A percentile compares a stretch with the other conserved stretches of the same genome.
phyloP scores from a whole-genome alignment of 2,329 filamentous ascomycete genomes.

The Leptographium radiaticola region DNA sequence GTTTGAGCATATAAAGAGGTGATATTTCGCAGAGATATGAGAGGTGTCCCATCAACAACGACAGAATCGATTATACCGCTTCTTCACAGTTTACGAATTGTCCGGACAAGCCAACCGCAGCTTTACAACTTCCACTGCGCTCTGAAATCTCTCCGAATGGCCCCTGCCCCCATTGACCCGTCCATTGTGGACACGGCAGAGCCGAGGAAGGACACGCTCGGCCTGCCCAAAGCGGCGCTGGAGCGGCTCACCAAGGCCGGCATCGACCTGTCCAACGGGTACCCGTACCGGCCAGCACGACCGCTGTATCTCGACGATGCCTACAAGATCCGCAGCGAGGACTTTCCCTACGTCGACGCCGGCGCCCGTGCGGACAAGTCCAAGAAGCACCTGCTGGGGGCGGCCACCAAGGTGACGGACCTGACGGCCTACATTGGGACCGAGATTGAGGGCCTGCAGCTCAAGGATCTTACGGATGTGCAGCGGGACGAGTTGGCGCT shows the following conservation, averaged over 20 bases:
- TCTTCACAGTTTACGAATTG: not conserved
- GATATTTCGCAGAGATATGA: not conserved
- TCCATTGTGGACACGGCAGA: slow-evolving; percentile 49
- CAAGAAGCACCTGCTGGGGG: slow-evolving; percentile 46
- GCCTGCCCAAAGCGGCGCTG: slow-evolving; percentile 42
- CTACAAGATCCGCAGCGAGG: slow-evolving; percentile 47
- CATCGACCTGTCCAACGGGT: slow-evolving; percentile 56
- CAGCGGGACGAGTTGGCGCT: slow-evolving; percentile 50
- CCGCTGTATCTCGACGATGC: slow-evolving; percentile 60
- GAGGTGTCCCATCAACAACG: not conserved
- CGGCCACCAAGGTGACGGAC: slow-evolving; percentile 49
- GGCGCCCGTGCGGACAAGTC: slow-evolving; percentile 51
- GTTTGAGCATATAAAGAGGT: not conserved
- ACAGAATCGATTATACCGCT: not conserved
- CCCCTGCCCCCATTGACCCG: slow-evolving; percentile 45
- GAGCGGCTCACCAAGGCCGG: slow-evolving; percentile 53
- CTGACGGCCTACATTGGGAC: slow-evolving; percentile 51
- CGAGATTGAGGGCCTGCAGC: slow-evolving; percentile 49
- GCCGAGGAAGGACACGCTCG: slow-evolving; percentile 51
- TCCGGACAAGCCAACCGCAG: not conserved
- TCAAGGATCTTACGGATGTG: slow-evolving; percentile 45
- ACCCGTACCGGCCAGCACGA: slow-evolving; percentile 55
- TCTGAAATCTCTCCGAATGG: slow-evolving; percentile 20
- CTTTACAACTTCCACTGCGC: too few relatives aligned
- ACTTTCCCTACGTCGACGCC: slow-evolving; percentile 43